Evolutionary conservation across 495 filamentous ascomycete genomes (phyloP), one percentile per base, ranked within the genome.

Genomic region (Penicillium riverlandense): DNA sequence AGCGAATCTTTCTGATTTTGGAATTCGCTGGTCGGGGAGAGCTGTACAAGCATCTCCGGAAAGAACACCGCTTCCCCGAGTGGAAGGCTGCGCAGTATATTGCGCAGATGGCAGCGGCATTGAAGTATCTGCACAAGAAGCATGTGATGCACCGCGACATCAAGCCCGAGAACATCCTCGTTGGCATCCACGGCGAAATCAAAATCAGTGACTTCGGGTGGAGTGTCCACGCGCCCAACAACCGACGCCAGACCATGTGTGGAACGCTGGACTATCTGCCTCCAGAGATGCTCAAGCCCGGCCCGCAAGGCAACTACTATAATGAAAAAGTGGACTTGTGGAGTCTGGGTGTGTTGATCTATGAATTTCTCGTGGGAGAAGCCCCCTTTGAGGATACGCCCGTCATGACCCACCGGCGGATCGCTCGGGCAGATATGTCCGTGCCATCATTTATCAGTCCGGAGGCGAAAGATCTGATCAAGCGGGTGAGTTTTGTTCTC

Each of bases 131-230:
- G 16, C 92, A 98, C 69, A 88, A 86, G 61, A 97, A 98, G 71
- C 92, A 98, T 61, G 88, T 98, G 52, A 98, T 98, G 70, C 92
- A 98, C 57, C 83, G 92, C 36, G 92, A 98, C 53, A 98, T 98
- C 70, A 98, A 98, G 70, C 92, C 92, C 9, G 92, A 98, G 67
- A 98, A 98, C 57, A 98, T 98, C 52, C 80, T 98, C 11, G 83
- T 98, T 32, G 92, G 92, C 13, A 90, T 98, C 41, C 91, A 97
- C 59, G 92, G 90, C 35, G 92, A 98, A 68, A 95, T 98, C 67
- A 98, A 98, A 67, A 90, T 98, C 59, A 90, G 87, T 5, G 92
- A 98, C 65, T 98, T 98, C 56, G 92, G 92, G 37, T 98, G 94
- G 94, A 91, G 85, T 65, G 94, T 97, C 12, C 92, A 98, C 62